These are phyloP conservation scores for Botrytis fragariae DNA, from an alignment of 2,329 filamentous ascomycete species.

Conservation along the genomic window DNA sequence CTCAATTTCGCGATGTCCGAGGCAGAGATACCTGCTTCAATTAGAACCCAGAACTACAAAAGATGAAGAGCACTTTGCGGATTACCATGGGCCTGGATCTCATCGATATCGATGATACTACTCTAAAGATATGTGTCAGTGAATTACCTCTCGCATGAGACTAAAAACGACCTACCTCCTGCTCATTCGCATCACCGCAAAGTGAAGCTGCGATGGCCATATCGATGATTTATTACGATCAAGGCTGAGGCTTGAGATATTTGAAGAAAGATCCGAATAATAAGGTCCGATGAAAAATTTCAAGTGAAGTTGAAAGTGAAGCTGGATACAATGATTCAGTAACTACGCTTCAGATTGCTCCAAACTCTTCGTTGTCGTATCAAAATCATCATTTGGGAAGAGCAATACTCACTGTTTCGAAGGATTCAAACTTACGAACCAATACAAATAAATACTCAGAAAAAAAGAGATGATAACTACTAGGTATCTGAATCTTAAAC, in stretches of 20 bases:
- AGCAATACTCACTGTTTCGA: neutral
- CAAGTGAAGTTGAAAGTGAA: neutral
- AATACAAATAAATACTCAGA: neutral
- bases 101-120: constrained; percentile 62
- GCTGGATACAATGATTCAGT: constrained; percentile 2
- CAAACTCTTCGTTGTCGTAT: neutral
- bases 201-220: constrained; percentile 17
- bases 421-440: neutral
- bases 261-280: neutral
- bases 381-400: neutral
- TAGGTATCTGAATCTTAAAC: neutral
- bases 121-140: constrained; percentile 22
- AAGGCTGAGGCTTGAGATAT: neutral
- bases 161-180: neutral
- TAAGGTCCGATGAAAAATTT: neutral
- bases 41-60: constrained; percentile 18
- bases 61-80: neutral
- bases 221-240: neutral
- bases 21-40: constrained; percentile 54
- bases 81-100: constrained; percentile 61
- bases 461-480: neutral
- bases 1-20: constrained; percentile 66
- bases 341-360: neutral
- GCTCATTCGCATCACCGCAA: constrained; percentile 21
- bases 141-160: too few relatives aligned